Evolutionary conservation across 2,329 filamentous ascomycete genomes (phyloP).

Genomic region (Alternaria consortialis): DNA sequence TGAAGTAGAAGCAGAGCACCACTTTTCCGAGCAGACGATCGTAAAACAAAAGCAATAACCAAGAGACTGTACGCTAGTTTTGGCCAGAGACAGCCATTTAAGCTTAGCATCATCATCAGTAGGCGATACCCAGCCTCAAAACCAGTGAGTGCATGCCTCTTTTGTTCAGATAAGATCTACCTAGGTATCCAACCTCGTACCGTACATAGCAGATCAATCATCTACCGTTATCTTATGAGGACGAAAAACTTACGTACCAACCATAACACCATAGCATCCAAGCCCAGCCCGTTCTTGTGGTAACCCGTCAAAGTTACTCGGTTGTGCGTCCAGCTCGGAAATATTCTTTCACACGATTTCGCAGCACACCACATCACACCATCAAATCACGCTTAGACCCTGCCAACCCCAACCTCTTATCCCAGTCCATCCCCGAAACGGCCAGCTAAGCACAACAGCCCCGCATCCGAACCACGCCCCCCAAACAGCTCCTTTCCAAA

Average conservation of each 20-base stretch:
- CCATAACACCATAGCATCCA: not conserved
- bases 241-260: not conserved
- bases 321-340: not conserved
- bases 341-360: not conserved
- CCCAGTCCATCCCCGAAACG: not conserved
- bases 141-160: no score
- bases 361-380: constrained; percentile 2
- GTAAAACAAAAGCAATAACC: not conserved
- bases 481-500: not conserved
- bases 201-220: not conserved
- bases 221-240: not conserved
- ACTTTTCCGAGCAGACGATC: no score
- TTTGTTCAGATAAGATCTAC: not conserved
- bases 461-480: not conserved
- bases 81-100: not conserved
- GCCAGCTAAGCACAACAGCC: not conserved
- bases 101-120: not conserved
- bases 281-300: not conserved
- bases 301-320: not conserved
- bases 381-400: not conserved
- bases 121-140: not conserved
- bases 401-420: not conserved
- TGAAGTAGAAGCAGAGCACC: no score
- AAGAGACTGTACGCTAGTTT: not conserved
- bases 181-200: not conserved